Evolutionary conservation across 306 rosid species (phyloP), one percentile per base, ranked within the genome.

Genomic region (Quercus agrifolia): DNA sequence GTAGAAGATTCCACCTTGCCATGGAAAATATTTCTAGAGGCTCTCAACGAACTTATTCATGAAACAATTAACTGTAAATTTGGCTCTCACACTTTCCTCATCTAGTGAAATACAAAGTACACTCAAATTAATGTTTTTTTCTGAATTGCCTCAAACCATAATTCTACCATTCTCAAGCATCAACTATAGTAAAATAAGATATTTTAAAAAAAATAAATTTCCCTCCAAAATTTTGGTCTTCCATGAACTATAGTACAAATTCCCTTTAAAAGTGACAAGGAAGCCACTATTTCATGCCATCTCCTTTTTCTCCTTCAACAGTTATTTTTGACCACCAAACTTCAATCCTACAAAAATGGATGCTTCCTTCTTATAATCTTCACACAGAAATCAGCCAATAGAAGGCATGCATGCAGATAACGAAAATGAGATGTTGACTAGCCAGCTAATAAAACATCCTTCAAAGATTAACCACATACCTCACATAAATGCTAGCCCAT

Each of bases 171-270:
- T 74, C 46, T 69, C 80, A 79, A 67, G 76, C 55, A 52, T 75
- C 77, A 71, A 80, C 70, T 78, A 72, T 58, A 78, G 72, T 44
- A 51, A 71, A 58, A 49, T 49, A 49, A 49, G 17, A 49, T 35
- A 49, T 10, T 49, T 15, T 15, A n/a, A n/a, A n/a, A 27, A 78
- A 75, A 68, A 33, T 21, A 85, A 68, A 75, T 85, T 38, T 44
- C 77, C 77, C 85, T 80, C 70, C 87, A 79, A 75, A 67, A 71
- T 85, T 66, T 63, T 49, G 54, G 74, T 85, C 83, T 64, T 78
- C 70, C 51, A 61, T 74, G 72, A 78, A 77, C 71, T 74, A 75
- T 5, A 71, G 54, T 73, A 87, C 88, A 79, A 63, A 59, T 85
- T 78, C 62, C 76, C 79, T 61, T 33, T 31, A 35, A 10, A n/a